Evolutionary conservation across 345 rosid genomes (phyloP), one percentile per base, ranked within the genome.

Genomic region (Eucalyptus erythrocorys): DNA sequence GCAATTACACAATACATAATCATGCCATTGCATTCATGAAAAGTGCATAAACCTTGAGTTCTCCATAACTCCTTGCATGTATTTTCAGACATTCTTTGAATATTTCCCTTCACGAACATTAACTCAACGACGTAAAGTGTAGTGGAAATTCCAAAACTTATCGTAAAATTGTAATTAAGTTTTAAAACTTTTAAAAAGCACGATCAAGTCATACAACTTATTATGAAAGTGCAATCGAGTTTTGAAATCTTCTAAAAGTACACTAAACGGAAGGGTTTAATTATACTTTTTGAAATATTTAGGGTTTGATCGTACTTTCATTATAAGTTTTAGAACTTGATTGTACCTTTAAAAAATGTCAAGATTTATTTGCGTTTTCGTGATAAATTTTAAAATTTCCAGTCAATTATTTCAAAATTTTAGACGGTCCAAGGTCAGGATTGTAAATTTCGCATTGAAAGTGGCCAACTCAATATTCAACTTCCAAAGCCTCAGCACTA

Each of bases 191-290:
- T 24, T 8, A 55, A 9, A 24, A 55, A 1, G 0, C 0, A 10
- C 0, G 24, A 55, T 55, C 61, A 55, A 55, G 13, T 55, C 13
- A 0, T 24, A 55, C 24, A 55, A 22, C 6, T 55, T 55, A 22
- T 55, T 9, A 24, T 4, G 1, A 55, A 55, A 55, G 3, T 10
- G 19, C 6, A 24, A 55, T 9, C 0, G 30, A 55, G 30, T 55
- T 26, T 55, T 0, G 0, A 26, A 55, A 55, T 6, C 0, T 22
- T 22, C 3, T 24, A 55, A 55, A 10, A 10, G 3, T 55, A 6
- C 1, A 55, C 11, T 55, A 6, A 2, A 55, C 0, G 0, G 0
- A 55, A 22, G 0, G 0, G 24, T 30, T 22, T 22, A 24, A 55
- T 55, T 55, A 22, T 2, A 24, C 0, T 55, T 55, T 55, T 9